Evolutionary conservation across 1,284 basidiomycete species (phyloP), one percentile per base, ranked within the genome.

Genomic region (Heliocybe sulcata): DNA sequence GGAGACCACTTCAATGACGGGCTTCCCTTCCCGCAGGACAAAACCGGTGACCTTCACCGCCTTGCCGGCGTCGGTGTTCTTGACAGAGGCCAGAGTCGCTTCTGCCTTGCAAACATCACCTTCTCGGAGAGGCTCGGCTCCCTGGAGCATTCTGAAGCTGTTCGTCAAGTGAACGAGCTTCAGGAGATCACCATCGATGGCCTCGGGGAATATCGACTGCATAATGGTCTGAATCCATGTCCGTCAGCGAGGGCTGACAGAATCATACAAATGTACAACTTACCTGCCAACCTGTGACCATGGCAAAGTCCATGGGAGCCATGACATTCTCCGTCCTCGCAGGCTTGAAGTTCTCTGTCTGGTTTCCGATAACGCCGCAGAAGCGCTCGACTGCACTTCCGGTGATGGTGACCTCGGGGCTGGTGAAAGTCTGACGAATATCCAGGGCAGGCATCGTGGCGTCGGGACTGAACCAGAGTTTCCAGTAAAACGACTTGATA

Each of bases 261-360:
- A 42, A 56, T 10, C 61, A 58, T 57, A 58, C 52, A 56, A 54
- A 56, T 35, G 57, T 35, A 48, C 20, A 26, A 72, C 85, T 61
- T 66, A 92, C 92, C 85, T 94, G 86, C 95, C 96, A 98, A 47
- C 95, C 94, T 51, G 94, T 90, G 57, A 98, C 95, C 66, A 99
- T 99, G 55, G 94, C 94, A 67, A 97, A 98, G 76, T 99, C 97
- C 93, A 99, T 97, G 0, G 96, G 96, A 0, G 93, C 92, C 64
- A 87, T 83, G 33, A 92, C 82, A 29, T 74, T 77, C 49, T 84
- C 79, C 55, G 77, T 84, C 53, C 92, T 80, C 3, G 75, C 83
- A 25, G 80, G 77, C 79, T 94, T 92, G 82, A 96, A 99, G 6
- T 81, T 80, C 69, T 95, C 94, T 51, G 86, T 87, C 65, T 94